Conservation (phyloP, 257 asterid species). For the Solanum gracilifrons region DNA sequence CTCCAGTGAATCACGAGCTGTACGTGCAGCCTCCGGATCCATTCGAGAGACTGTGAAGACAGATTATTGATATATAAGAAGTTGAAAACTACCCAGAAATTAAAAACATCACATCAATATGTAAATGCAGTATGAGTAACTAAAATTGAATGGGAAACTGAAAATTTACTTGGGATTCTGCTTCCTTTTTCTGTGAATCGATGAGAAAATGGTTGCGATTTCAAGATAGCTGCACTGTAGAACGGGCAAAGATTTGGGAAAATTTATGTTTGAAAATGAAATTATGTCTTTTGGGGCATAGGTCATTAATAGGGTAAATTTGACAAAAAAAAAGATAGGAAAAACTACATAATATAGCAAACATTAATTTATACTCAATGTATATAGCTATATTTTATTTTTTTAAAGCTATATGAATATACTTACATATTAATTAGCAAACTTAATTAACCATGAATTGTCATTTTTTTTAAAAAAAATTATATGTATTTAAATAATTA, state of each 20-base stretch:
- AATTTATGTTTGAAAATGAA: neutral
- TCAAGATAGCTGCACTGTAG: neutral
- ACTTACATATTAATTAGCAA: too few species aligned
- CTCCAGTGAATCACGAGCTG: slow-evolving; percentile 72
- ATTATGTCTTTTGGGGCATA: neutral
- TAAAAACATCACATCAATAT: neutral
- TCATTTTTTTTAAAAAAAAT: too few species aligned
- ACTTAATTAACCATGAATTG: too few species aligned
- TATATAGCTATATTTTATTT: too few species aligned
- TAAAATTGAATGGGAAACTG: neutral
- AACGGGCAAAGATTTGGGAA: neutral
- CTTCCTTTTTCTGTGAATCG: neutral
- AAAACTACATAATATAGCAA: too few species aligned
- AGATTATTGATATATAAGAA: neutral
- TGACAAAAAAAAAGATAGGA: too few species aligned
- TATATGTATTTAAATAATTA: too few species aligned
- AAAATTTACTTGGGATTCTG: neutral
- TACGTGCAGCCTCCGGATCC: slow-evolving; percentile 75
- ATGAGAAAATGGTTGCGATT: neutral
- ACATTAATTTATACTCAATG: too few species aligned
- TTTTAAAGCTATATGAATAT: too few species aligned
- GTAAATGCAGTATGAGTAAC: neutral
- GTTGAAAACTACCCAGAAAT: neutral
- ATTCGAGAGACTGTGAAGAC: neutral
- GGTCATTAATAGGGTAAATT: neutral